Evolutionary conservation across 2,329 filamentous ascomycete genomes (phyloP).

Genomic region (Cercospora nicotianae): DNA sequence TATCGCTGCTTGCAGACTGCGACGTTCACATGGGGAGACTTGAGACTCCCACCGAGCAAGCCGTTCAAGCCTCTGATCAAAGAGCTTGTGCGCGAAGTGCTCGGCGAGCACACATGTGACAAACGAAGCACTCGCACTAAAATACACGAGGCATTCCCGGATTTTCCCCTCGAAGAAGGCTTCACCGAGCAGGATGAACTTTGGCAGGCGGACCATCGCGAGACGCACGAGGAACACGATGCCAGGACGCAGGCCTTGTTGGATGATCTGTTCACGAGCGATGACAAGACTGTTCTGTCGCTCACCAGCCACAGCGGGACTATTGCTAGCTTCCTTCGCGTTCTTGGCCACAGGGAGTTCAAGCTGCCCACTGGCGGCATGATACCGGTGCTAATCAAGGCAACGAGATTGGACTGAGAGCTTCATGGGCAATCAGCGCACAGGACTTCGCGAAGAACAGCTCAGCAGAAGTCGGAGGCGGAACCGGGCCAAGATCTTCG

Average conservation of each 20-base stretch:
- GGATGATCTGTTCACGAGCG: slow-evolving; percentile 54
- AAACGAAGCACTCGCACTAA: slow-evolving; percentile 57
- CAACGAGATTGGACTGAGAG: slow-evolving; percentile 21
- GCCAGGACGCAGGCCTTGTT: slow-evolving; percentile 42
- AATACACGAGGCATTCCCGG: slow-evolving; percentile 55
- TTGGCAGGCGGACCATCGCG: slow-evolving; percentile 40
- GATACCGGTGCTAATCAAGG: slow-evolving; percentile 54
- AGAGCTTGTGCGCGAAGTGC: slow-evolving; percentile 63
- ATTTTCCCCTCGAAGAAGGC: slow-evolving; percentile 58
- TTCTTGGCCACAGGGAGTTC: slow-evolving; percentile 49
- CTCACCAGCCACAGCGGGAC: slow-evolving; percentile 61
- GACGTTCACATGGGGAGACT: slow-evolving; percentile 58
- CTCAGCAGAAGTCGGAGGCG: background rate
- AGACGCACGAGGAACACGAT: slow-evolving; percentile 28
- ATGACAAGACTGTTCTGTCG: slow-evolving; percentile 52
- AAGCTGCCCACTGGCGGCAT: slow-evolving; percentile 51
- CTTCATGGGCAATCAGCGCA: background rate
- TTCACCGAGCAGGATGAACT: slow-evolving; percentile 61
- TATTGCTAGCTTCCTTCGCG: slow-evolving; percentile 55
- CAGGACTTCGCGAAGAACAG: background rate
- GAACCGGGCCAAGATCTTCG: background rate
- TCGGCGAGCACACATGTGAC: slow-evolving; percentile 69
- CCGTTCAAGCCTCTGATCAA: slow-evolving; percentile 63
- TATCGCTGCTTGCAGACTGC: slow-evolving; percentile 64
- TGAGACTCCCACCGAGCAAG: slow-evolving; percentile 52